Conservation (phyloP, 768 basidiomycete genomes). For the Russula dissimulans region DNA sequence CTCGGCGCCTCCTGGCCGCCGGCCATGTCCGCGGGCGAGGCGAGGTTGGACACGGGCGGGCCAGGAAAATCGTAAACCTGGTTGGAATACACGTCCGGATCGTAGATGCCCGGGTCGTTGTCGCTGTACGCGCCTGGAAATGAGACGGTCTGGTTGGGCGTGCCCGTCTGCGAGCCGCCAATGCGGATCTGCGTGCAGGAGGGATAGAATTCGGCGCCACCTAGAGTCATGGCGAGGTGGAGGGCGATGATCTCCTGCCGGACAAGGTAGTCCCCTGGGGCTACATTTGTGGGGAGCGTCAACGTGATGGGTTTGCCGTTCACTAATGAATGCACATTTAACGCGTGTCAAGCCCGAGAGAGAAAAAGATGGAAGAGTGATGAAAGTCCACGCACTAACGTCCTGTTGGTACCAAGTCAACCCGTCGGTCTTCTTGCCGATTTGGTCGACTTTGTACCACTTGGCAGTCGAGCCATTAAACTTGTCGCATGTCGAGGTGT, state of each 20-base stretch:
- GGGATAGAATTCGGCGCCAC: slow-evolving; percentile 77
- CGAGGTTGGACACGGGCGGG: slow-evolving; percentile 17
- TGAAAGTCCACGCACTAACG: slow-evolving; percentile 21
- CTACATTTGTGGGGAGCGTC: slow-evolving; percentile 36
- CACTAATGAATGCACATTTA: slow-evolving; percentile 13
- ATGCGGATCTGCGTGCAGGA: slow-evolving; percentile 52
- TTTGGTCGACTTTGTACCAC: slow-evolving; percentile 57
- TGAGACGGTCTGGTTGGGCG: slow-evolving; percentile 47
- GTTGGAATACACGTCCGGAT: slow-evolving; percentile 29
- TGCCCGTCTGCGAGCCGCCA: slow-evolving; percentile 43
- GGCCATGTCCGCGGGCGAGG: slow-evolving; percentile 1
- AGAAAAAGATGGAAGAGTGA: neutral
- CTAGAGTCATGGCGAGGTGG: slow-evolving; percentile 45
- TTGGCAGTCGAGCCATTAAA: slow-evolving; percentile 50
- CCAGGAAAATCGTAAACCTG: slow-evolving; percentile 15
- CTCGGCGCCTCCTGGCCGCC: neutral
- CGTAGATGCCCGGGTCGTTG: slow-evolving; percentile 62
- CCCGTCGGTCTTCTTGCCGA: slow-evolving; percentile 22
- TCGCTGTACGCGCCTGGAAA: slow-evolving; percentile 70
- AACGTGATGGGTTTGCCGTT: slow-evolving; percentile 22
- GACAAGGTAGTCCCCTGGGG: slow-evolving; percentile 63
- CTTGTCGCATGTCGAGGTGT: slow-evolving; percentile 41
- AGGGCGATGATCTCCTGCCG: slow-evolving; percentile 77
- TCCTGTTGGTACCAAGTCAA: slow-evolving; percentile 26
- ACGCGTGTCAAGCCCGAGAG: neutral